Evolutionary conservation across 768 basidiomycete species (phyloP), one percentile per base, ranked within the genome.

Genomic region (Tephrocybe sp.): DNA sequence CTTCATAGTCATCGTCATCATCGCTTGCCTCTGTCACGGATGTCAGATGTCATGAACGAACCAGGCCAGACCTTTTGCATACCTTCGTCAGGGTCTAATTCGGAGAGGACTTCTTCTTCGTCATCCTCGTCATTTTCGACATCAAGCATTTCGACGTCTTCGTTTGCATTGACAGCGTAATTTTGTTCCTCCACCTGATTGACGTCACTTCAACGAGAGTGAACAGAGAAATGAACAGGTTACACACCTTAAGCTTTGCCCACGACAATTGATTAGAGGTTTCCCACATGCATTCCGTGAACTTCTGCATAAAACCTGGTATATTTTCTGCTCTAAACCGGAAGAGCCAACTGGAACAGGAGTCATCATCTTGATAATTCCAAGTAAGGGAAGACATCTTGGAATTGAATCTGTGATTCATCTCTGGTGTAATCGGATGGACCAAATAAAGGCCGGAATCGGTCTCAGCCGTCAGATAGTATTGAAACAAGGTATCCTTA

Each of bases 61-160:
- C n/a, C 27, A 29, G 5, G 27, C 16, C n/a, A 21, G 1, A 31
- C 22, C 15, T 11, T 13, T 16, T 29, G 24, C 27, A 36, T 52
- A 84, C 86, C 86, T 68, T 80, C 79, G 39, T 78, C 75, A 31
- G 76, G 74, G 54, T 82, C 79, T n/a, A 91, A 70, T 56, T 83
- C 88, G 15, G 79, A 79, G 15, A 75, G 65, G 16, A 91, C 85
- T 33, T 86, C 84, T 0, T 92, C 90, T 59, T 90, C 90, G 9
- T 87, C 90, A 2, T 81, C 86, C 8, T 86, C 86, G 25, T 90
- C 83, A 45, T 86, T 79, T 30, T 82, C 78, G 11, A 74, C 80
- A 56, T 91, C 88, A 41, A 64, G 77, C 94, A 97, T 97, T 61
- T 88, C 92, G 13, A 94, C 84, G 57, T 94, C 92, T 62, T 94